A percentile compares a stretch with the other conserved stretches of the same genome.
phyloP scores from a whole-genome alignment of 768 basidiomycete genomes.

The Naganishia randhawae region DNA sequence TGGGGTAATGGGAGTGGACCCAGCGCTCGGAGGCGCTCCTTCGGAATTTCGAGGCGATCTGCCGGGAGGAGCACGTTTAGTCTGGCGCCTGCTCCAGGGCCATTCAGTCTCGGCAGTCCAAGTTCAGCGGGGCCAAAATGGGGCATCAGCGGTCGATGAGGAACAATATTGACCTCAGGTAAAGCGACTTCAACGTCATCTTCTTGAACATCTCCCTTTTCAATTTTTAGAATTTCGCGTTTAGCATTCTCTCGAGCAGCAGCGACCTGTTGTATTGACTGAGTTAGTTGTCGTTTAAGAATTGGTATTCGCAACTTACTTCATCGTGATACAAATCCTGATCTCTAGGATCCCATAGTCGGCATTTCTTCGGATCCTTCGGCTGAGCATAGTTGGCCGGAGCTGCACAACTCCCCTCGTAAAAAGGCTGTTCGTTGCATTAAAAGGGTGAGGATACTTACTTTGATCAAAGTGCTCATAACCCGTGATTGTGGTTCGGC shows the following conservation, averaged over 20 bases:
- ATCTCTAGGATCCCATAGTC: conserved; percentile 38
- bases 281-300: not conserved
- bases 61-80: too few relatives aligned
- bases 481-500: conserved; percentile 62
- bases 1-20: too few relatives aligned
- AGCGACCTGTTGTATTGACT: conserved; percentile 25
- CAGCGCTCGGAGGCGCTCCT: too few relatives aligned
- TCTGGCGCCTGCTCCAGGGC: too few relatives aligned
- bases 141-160: not conserved
- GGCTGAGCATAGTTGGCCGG: conserved; percentile 20
- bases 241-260: conserved; percentile 41
- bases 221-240: not conserved
- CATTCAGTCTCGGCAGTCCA: too few relatives aligned
- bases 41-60: too few relatives aligned
- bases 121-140: too few relatives aligned
- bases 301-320: conserved; percentile 24
- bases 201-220: not conserved
- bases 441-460: conserved; percentile 10
- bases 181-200: conserved; percentile 14
- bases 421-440: not conserved
- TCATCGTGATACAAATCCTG: conserved; percentile 31
- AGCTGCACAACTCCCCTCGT: not conserved
- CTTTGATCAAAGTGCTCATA: conserved; percentile 48
- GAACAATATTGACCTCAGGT: not conserved
- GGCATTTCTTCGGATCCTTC: conserved; percentile 30